Evolutionary conservation across 805 yeast genomes (phyloP).

Genomic region (Yueomyces sp.): DNA sequence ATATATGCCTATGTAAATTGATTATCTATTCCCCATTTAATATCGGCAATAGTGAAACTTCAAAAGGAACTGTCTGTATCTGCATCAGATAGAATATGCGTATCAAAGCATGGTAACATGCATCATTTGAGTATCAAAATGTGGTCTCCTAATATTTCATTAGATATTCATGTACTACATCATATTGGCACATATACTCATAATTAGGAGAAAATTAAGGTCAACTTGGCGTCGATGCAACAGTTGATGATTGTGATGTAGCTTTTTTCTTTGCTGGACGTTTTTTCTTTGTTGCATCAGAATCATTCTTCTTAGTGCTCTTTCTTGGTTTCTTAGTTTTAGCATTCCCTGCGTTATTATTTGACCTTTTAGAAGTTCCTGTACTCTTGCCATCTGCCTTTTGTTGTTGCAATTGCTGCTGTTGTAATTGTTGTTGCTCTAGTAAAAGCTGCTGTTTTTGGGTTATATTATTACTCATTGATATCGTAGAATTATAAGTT

Average conservation of each 20-base stretch:
- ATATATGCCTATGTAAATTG: too few species aligned
- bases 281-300: slow-evolving; percentile 16
- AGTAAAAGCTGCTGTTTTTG: slow-evolving; percentile 20
- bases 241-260: not conserved
- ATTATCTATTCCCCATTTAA: too few species aligned
- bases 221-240: not conserved
- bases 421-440: slow-evolving; percentile 22
- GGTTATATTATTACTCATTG: slow-evolving; percentile 18
- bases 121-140: too few species aligned
- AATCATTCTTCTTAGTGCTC: slow-evolving; percentile 15
- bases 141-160: too few species aligned
- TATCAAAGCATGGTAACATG: too few species aligned
- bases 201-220: not conserved
- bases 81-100: too few species aligned
- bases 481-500: slow-evolving; percentile 21
- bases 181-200: too few species aligned
- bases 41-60: too few species aligned
- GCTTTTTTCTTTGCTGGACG: slow-evolving; percentile 17
- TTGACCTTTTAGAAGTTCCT: not conserved
- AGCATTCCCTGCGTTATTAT: slow-evolving; percentile 7
- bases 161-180: too few species aligned
- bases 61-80: too few species aligned
- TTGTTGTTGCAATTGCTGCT: slow-evolving; percentile 7
- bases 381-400: slow-evolving; percentile 3
- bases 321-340: slow-evolving; percentile 21